phyloP scores from a whole-genome alignment of 2,329 filamentous ascomycete genomes.

The Blumeria graminis region DNA sequence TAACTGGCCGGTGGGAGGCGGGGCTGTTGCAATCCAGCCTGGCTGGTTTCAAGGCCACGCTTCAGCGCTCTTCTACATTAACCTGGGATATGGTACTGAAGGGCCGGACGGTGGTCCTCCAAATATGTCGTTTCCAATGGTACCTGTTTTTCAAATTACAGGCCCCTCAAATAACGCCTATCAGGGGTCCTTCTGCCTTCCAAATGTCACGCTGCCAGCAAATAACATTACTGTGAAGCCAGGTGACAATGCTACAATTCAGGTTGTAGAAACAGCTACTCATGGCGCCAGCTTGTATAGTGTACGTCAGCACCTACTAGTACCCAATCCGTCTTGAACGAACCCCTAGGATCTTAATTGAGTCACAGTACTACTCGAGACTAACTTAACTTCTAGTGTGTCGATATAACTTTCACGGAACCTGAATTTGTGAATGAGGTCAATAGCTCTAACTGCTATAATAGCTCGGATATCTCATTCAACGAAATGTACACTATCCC shows the following conservation, averaged over 20 bases:
- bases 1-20: slow-evolving; percentile 71
- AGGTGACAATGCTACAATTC: slow-evolving; percentile 80
- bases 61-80: slow-evolving; percentile 67
- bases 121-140: slow-evolving; percentile 75
- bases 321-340: neutral
- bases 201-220: slow-evolving; percentile 61
- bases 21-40: slow-evolving; percentile 73
- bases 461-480: slow-evolving; percentile 23
- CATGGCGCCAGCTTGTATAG: slow-evolving; percentile 56
- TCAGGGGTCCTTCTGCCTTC: slow-evolving; percentile 68
- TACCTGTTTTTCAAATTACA: slow-evolving; percentile 56
- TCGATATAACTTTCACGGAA: slow-evolving; percentile 79
- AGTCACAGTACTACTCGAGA: neutral
- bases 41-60: slow-evolving; percentile 88
- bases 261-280: slow-evolving; percentile 59
- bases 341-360: neutral
- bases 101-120: slow-evolving; percentile 38
- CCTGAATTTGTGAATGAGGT: slow-evolving; percentile 55
- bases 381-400: slow-evolving; percentile 35
- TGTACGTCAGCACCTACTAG: slow-evolving; percentile 8
- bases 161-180: slow-evolving; percentile 70
- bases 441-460: slow-evolving; percentile 69
- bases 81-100: slow-evolving; percentile 59
- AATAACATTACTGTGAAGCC: slow-evolving; percentile 40
- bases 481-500: slow-evolving; percentile 41